Evolutionary conservation across 2,329 filamentous ascomycete species (phyloP), one percentile per base, ranked within the genome.

Genomic region (Sclerotinia trifoliorum): DNA sequence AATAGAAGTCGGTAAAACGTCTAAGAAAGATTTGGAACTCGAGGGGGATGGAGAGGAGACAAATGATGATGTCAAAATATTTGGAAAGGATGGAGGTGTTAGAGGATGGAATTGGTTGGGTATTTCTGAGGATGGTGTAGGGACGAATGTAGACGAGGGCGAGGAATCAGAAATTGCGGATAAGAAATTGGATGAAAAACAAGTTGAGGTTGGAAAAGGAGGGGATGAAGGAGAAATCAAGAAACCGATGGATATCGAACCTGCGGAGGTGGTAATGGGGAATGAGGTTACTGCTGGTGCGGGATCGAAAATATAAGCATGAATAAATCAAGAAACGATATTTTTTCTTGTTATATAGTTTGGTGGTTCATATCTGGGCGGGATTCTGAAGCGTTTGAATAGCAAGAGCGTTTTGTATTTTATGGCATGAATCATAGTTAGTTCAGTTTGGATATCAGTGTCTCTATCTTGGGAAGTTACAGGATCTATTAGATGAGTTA

Each of bases 1-100:
- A 2, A 77, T 87, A 1, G 75, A 80, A 0, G 81, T 89, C 1
- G 80, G 81, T 0, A 78, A 81, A 11, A 88, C 86, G 0, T 83
- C 71, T n/a, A 71, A 68, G 13, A 68, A 70, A 48, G 80, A 77
- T 73, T 78, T 4, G 81, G 85, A 78, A 63, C 39, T 77, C 6
- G 35, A 24, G 65, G 66, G 26, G 3, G 71, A 70, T 6, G 64
- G 60, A 13, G 61, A 44, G 8, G 70, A 70, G 24, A 72, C 70
- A 3, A 66, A 69, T 3, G 44, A 75, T 54, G 75, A 77, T 70
- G 39, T 39, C 21, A 60, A 60, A 15, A 78, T 78, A 35, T 72
- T 78, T 35, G 70, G 70, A 4, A 71, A 39, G 19, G 68, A 71
- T 3, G 67, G 66, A 15, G 70, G 71, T n/a, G 65, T 77, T 2